phyloP scores from a whole-genome alignment of 192 early-diverging fungal genomes.

The Coemansia sp. region DNA sequence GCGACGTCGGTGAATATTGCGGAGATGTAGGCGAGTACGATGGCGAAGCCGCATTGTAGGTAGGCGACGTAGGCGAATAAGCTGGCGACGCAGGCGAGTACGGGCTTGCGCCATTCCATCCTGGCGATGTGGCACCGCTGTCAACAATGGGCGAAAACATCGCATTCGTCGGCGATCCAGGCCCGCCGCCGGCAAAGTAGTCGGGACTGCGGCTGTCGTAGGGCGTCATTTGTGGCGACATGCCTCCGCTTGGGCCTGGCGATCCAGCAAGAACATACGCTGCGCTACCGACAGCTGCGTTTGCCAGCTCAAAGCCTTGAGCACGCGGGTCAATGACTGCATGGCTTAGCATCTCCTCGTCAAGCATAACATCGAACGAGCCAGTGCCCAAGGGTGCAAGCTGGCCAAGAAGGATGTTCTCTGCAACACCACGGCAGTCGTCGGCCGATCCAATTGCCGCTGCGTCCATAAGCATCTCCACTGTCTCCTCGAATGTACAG shows the following conservation, averaged over 20 bases:
- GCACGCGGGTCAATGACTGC: constrained; percentile 61
- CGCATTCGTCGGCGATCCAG: constrained; percentile 71
- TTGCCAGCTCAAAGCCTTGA: constrained; percentile 57
- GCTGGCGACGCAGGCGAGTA: constrained; percentile 59
- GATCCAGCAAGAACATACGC: constrained; percentile 57
- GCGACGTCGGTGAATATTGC: constrained; percentile 66
- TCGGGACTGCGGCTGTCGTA: constrained; percentile 73
- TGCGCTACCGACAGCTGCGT: constrained; percentile 53
- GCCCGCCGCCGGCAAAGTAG: constrained; percentile 58
- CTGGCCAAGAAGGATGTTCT: constrained; percentile 97
- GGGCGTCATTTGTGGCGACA: constrained; percentile 79
- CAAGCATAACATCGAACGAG: constrained; percentile 88
- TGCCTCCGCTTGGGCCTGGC: constrained; percentile 60
- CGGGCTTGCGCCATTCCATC: constrained; percentile 59
- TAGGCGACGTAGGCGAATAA: constrained; percentile 73
- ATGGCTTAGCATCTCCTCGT: constrained; percentile 85
- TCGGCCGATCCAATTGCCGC: constrained; percentile 89
- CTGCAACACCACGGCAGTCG: constrained; percentile 94
- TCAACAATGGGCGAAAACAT: constrained; percentile 84
- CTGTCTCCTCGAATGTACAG: constrained; percentile 98
- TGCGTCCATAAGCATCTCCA: constrained; percentile 96
- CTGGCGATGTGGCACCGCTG: constrained; percentile 67
- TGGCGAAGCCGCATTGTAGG: constrained; percentile 71
- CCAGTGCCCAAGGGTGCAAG: constrained; percentile 95
- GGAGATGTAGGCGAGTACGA: constrained; percentile 69